Base-by-base conservation (phyloP, 2,329 filamentous ascomycete genomes). In the Diaporthe vexans region DNA sequence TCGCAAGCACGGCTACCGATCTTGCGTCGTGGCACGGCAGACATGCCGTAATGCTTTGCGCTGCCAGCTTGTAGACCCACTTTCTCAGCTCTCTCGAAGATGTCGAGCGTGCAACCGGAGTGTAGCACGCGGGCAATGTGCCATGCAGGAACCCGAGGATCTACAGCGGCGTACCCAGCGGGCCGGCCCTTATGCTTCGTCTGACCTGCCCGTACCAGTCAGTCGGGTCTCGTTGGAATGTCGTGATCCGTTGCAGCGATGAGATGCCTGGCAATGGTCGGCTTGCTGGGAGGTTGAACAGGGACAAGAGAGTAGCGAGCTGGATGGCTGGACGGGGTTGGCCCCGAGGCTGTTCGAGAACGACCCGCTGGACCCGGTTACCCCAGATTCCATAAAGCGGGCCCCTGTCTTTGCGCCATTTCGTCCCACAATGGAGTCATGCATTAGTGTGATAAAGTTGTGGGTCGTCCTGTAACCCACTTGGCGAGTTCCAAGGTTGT, bases 1-100 rank as follows among this genome's bases (percentile, higher is more conserved):
- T 89, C 87, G 78, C 87, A 88, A 15, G 87, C 86, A 40, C 85
- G 78, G 74, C 84, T 85, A 57, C 79, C 81, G 40, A 83, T 81
- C 76, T 81, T 83, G 71, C 80, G 77, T 57, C 77, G 74, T 71
- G 70, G 74, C 46, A 68, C 17, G n/a, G 69, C 52, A 54, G 73
- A 68, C 56, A 73, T 68, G 52, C 8, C 35, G 59, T 35, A 17
- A 35, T 35, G 48, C 3, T 37, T 37, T 7, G 59, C 11, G 40
- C 33, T 24, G 40, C 13, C 59, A 46, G n/a, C 35, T 6, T 57
- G 24, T 11, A n/a, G 61, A 58, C 61, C 70, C 71, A 48, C 61
- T 43, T 65, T 63, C 35, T 43, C 15, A 37, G 61, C 54, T 68
- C 35, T 15, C 51, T 54, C 40, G 24, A 37, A 9, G 57, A 51